Evolutionary conservation across 495 filamentous ascomycete genomes (phyloP), one percentile per base, ranked within the genome.

Genomic region (Xylaria palmicola): DNA sequence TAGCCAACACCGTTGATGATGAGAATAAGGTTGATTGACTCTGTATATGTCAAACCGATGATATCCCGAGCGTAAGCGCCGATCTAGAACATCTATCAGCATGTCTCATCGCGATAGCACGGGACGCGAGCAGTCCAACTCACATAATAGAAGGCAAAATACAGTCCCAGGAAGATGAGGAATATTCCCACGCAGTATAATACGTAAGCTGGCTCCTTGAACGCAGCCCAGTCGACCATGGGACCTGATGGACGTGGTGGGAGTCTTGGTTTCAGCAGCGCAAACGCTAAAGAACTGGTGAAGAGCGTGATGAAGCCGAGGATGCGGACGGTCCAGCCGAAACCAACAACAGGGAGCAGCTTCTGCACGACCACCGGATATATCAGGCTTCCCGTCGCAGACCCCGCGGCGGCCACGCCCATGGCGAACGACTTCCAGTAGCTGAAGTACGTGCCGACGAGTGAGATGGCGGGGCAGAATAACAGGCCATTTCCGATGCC

Each of bases 61-160:
- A 72, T 54, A 53, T 74, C 68, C 43, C 68, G 66, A 20, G 74
- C 74, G 59, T 69, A 77, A 7, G 64, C 63, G 12, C 29, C 47
- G 9, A 50, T 51, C 45, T 36, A 6, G 19, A 37, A 13, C 15
- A 15, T 8, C 1, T 5, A 13, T 7, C 22, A 17, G 20, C 19
- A 44, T 20, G 8, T 6, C 41, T 8, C 6, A 5, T n/a, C 39
- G 45, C 9, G 24, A 20, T 26, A 30, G 3, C 19, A 45, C 22
- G 12, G 26, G 0, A 30, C 2, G 6, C 8, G n/a, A 8, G 22
- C 10, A n/a, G 27, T 7, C 22, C 24, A 50, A 30, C 73, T 65
- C 29, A 77, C 72, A 60, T 72, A 77, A 36, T 75, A 75, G 45
- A 70, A 72, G 6, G 65, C 73, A 64, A 77, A 76, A 50, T 73